These are phyloP conservation scores for Pseudognaphalium luteoalbum DNA, from an alignment of 129 eudicot species.

Conservation along the genomic window DNA sequence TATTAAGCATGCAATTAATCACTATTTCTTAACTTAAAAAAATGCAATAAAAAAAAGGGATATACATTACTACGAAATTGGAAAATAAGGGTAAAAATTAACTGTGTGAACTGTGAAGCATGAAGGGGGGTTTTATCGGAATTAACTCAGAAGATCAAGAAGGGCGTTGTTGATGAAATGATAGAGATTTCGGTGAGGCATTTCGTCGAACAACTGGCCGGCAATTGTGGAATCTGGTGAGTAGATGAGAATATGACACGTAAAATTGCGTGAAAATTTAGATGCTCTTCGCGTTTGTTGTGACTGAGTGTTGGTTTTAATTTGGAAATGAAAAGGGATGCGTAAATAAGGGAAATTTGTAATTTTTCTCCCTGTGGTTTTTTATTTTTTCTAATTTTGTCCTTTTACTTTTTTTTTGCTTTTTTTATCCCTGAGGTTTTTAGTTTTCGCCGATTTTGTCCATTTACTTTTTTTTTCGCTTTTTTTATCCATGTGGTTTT, in stretches of 20 bases:
- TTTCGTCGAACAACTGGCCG: conserved; percentile 30
- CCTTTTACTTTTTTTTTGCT: too few relatives aligned
- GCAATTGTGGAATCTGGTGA: conserved; percentile 13
- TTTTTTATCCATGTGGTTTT: too few relatives aligned
- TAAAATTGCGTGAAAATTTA: conserved; percentile 18
- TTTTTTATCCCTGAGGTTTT: too few relatives aligned
- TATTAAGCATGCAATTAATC: neutral
- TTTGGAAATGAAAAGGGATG: too few relatives aligned
- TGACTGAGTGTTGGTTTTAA: too few relatives aligned
- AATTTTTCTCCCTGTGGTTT: too few relatives aligned
- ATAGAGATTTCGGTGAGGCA: conserved; percentile 22
- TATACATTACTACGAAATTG: neutral
- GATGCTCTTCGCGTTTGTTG: neutral
- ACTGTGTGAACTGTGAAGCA: neutral
- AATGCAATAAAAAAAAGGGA: neutral
- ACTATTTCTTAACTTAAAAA: neutral
- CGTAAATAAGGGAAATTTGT: too few relatives aligned
- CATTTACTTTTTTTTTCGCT: too few relatives aligned
- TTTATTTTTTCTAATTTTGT: too few relatives aligned
- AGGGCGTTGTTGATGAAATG: neutral
- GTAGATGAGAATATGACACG: conserved; percentile 9
- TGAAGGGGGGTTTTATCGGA: conserved; percentile 5
- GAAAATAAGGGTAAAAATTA: neutral
- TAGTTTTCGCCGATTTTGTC: too few relatives aligned
- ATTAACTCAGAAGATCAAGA: conserved; percentile 8